Evolutionary conservation across 139 green algal genomes (phyloP), one percentile per base, ranked within the genome.

Genomic region (Chlorella sp.): DNA sequence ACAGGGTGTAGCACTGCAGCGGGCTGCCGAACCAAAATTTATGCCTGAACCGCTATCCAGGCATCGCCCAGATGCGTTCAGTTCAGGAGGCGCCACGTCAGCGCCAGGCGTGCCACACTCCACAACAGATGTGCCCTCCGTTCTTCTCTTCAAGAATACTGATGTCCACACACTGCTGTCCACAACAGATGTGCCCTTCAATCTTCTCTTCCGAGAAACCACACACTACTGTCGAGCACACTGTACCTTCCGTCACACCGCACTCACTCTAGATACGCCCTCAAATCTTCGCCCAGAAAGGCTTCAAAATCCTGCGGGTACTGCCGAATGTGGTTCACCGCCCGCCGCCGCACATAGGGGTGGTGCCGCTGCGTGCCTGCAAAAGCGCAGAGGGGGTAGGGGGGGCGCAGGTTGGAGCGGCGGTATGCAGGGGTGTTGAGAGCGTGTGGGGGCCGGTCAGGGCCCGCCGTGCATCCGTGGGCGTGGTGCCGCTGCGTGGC

Each of bases 311-410:
- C 83, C 0, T 90, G 48, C 71, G 83, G 84, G 61, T 93, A 80
- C 61, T 57, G 85, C 60, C 64, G 36, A 39, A 97, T 96, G 88
- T 96, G 91, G 26, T 75, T 21, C 42, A 96, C 91, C 0, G 90
- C 92, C 66, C 90, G 90, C 30, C 86, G 83, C 68, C 94, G 89
- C 16, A 97, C 91, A 14, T 68, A 60, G 16, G 19, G 42, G 53
- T 97, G 94, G 73, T 95, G 90, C 12, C 94, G 84, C 79, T 91
- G 90, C 30, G 89, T 95, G 76, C 88, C 80, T 88, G 66, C 66
- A 42, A 36, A 5, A 26, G 39, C 42, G 39, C 24, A 24, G 21
- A 21, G 57, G 37, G 9, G 37, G 39, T 22, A 32, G 40, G n/a
- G 24, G 40, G 40, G 15, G 22, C 34, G 11, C 32, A 36, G 7